Conservation (phyloP, 768 basidiomycete genomes). For the Termitomyces sp. region DNA sequence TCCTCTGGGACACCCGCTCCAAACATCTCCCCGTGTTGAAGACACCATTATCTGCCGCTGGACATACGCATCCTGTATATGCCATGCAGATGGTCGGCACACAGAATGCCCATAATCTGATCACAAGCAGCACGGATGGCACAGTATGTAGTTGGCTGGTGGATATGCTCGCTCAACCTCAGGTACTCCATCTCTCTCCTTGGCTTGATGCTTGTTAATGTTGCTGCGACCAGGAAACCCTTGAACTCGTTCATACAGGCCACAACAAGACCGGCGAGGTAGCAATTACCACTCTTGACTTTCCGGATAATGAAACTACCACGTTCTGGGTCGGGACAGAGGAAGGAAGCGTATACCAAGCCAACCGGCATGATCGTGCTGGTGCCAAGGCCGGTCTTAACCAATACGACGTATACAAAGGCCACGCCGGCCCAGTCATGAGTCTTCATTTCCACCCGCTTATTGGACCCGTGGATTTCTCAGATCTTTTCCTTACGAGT, state of each 20-base stretch:
- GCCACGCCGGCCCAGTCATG: slow-evolving; percentile 91
- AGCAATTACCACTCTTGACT: slow-evolving; percentile 88
- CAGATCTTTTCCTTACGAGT: slow-evolving; percentile 88
- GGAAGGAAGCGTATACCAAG: slow-evolving; percentile 95
- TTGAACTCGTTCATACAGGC: slow-evolving; percentile 81
- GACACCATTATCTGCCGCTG: slow-evolving; percentile 91
- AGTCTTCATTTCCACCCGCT: slow-evolving; percentile 93
- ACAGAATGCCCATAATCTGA: slow-evolving; percentile 96
- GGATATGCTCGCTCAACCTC: slow-evolving; percentile 98
- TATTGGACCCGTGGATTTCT: slow-evolving; percentile 89
- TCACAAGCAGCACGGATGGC: slow-evolving; percentile 96
- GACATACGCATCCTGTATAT: slow-evolving; percentile 98
- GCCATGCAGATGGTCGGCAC: slow-evolving; percentile 98
- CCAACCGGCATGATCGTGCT: slow-evolving; percentile 94
- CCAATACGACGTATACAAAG: slow-evolving; percentile 88
- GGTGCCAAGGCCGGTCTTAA: slow-evolving; percentile 95
- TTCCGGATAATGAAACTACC: slow-evolving; percentile 93
- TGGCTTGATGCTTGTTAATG: not conserved
- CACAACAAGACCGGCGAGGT: slow-evolving; percentile 98
- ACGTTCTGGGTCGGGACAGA: slow-evolving; percentile 98
- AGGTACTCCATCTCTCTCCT: slow-evolving; percentile 41
- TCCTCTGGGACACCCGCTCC: slow-evolving; percentile 97
- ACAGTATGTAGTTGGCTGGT: slow-evolving; percentile 97
- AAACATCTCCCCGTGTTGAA: slow-evolving; percentile 95
- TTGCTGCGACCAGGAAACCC: slow-evolving; percentile 65